These are phyloP conservation scores for Limnanthes douglasii DNA, from an alignment of 345 rosid species.

Conservation along the genomic window DNA sequence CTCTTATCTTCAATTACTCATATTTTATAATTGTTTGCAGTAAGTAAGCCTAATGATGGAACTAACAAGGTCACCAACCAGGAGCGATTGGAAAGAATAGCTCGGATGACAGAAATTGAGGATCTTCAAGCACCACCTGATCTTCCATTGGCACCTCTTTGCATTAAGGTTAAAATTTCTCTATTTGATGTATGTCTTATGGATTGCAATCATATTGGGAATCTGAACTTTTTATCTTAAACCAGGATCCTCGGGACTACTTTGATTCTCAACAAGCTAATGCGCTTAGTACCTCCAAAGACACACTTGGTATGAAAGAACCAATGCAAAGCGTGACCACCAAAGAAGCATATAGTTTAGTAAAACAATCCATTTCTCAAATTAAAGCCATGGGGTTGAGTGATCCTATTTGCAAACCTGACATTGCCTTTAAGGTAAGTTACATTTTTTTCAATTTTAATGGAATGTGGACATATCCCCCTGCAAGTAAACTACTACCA, in stretches of 20 bases:
- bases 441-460: conserved; percentile 3
- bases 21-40: conserved; percentile 11
- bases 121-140: conserved; percentile 58
- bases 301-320: conserved; percentile 20
- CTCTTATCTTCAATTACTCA: conserved; percentile 1
- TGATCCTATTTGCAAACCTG: conserved; percentile 55
- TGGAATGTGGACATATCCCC: conserved; percentile 2
- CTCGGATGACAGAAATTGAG: conserved; percentile 61
- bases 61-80: conserved; percentile 22
- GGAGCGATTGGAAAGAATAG: conserved; percentile 31
- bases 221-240: conserved; percentile 8
- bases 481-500: conserved; percentile 1
- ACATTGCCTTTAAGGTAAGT: conserved; percentile 60
- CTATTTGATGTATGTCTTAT: conserved; percentile 6
- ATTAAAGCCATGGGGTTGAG: conserved; percentile 37
- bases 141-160: conserved; percentile 53
- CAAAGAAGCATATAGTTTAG: conserved; percentile 44
- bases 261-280: conserved; percentile 91
- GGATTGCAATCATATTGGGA: conserved; percentile 1
- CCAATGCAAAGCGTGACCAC: conserved; percentile 24
- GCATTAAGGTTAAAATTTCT: conserved; percentile 46
- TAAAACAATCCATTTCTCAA: conserved; percentile 46
- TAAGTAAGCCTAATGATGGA: conserved; percentile 26
- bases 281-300: conserved; percentile 36
- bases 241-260: conserved; percentile 91